phyloP scores from a whole-genome alignment of 2,329 filamentous ascomycete genomes.

The Beauveria bassiana region DNA sequence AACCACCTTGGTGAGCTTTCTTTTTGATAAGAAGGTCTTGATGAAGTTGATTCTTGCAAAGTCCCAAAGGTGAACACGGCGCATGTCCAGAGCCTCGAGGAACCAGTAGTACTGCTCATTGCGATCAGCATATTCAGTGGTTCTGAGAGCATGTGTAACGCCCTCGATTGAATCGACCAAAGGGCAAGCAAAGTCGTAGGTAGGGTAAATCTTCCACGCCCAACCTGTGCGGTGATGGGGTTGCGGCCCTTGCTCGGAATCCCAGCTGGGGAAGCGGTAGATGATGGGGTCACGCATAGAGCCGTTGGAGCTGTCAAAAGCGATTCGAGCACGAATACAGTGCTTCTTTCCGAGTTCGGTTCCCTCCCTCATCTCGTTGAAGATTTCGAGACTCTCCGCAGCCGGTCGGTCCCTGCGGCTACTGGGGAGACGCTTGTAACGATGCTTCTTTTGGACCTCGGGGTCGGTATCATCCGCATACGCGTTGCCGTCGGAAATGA shows the following conservation, averaged over 20 bases:
- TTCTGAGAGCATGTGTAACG: slow-evolving; percentile 74
- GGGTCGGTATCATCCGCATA: slow-evolving; percentile 93
- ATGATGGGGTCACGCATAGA: slow-evolving; percentile 95
- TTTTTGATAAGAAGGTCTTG: slow-evolving; percentile 74
- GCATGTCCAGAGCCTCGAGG: slow-evolving; percentile 62
- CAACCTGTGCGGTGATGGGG: slow-evolving; percentile 70
- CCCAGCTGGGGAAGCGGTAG: slow-evolving; percentile 63
- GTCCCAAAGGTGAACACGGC: slow-evolving; percentile 76
- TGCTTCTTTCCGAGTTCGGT: slow-evolving; percentile 70
- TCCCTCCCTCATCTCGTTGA: slow-evolving; percentile 89
- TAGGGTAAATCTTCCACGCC: slow-evolving; percentile 80
- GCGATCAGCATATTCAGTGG: slow-evolving; percentile 80
- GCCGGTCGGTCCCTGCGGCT: slow-evolving; percentile 66
- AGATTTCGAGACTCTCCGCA: slow-evolving; percentile 78
- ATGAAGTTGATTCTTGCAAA: slow-evolving; percentile 81
- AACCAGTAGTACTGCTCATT: slow-evolving; percentile 87
- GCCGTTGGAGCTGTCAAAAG: slow-evolving; percentile 86
- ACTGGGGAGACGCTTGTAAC: slow-evolving; percentile 79
- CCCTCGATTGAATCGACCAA: slow-evolving; percentile 75
- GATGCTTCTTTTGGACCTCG: slow-evolving; percentile 74
- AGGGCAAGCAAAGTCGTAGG: slow-evolving; percentile 79
- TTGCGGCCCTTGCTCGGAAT: slow-evolving; percentile 61
- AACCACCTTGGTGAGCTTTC: slow-evolving; percentile 63
- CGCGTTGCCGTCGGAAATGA: slow-evolving; percentile 80
- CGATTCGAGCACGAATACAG: slow-evolving; percentile 94